Percentiles rank a stretch among this genome's conserved stretches.
Evolutionary conservation across 345 rosid genomes (phyloP).

Genomic region (Passiflora organensis): DNA sequence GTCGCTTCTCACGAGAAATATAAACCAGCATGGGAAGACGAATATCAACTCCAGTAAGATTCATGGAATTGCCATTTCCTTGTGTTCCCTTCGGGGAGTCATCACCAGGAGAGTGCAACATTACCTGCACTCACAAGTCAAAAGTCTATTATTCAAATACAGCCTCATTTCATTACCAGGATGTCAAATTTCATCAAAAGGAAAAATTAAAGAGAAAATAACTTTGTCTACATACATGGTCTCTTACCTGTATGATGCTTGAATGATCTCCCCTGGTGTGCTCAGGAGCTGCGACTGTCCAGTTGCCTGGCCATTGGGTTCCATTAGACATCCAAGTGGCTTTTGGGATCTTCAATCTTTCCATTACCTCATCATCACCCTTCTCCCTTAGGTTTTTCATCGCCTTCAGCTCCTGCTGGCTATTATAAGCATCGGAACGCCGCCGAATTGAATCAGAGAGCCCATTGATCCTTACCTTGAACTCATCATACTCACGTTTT

Average conservation of each 20-base stretch:
- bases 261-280: slow-evolving; percentile 78
- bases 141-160: slow-evolving; percentile 10
- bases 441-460: slow-evolving; percentile 62
- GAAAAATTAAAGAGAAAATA: too few species aligned
- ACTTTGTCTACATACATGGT: too few species aligned
- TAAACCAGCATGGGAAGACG: slow-evolving; percentile 84
- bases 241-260: slow-evolving; percentile 61
- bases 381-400: slow-evolving; percentile 55
- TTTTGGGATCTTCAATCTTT: slow-evolving; percentile 53
- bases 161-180: not conserved
- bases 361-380: slow-evolving; percentile 40
- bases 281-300: slow-evolving; percentile 52
- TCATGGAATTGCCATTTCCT: slow-evolving; percentile 30
- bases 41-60: slow-evolving; percentile 57
- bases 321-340: slow-evolving; percentile 91
- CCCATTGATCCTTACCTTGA: slow-evolving; percentile 66
- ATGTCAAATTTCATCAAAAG: too few species aligned
- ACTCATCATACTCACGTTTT: slow-evolving; percentile 76
- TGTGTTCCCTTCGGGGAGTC: slow-evolving; percentile 36
- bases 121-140: slow-evolving; percentile 37
- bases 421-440: slow-evolving; percentile 71
- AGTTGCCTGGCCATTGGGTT: slow-evolving; percentile 80
- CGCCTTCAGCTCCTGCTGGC: slow-evolving; percentile 62
- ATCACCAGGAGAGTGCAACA: slow-evolving; percentile 65
- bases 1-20: slow-evolving; percentile 74